These are phyloP conservation scores for Hypoxylon lienhwacheense DNA, from an alignment of 495 filamentous ascomycete species.

Conservation along the genomic window DNA sequence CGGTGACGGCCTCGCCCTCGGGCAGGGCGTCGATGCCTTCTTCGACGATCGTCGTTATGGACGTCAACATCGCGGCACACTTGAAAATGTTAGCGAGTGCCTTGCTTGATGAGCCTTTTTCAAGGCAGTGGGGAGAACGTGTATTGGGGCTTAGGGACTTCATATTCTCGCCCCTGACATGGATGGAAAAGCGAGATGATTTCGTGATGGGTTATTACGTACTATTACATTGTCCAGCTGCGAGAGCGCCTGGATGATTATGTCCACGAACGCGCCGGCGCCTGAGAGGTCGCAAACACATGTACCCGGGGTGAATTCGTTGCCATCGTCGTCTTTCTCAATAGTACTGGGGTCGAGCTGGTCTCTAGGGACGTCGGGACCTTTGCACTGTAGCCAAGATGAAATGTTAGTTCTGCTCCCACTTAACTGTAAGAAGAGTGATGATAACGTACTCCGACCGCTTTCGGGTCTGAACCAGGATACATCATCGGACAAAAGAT, in stretches of 20 bases:
- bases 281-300: conserved; percentile 19
- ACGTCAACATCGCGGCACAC: conserved; percentile 22
- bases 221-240: conserved; percentile 28
- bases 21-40: conserved; percentile 17
- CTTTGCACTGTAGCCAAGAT: conserved; percentile 14
- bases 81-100: no score
- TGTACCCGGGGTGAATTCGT: conserved; percentile 17
- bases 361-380: conserved; percentile 8
- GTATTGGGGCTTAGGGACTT: no score
- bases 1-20: conserved; percentile 1
- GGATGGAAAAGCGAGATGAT: no score
- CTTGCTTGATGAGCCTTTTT: no score
- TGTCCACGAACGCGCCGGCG: conserved; percentile 14
- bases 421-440: not conserved
- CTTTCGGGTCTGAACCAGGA: conserved; percentile 21
- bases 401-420: not conserved
- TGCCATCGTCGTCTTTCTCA: conserved; percentile 27
- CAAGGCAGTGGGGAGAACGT: no score
- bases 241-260: conserved; percentile 23
- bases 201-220: no score
- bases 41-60: conserved; percentile 23
- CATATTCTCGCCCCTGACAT: no score
- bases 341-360: conserved; percentile 21
- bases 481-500: conserved; percentile 21
- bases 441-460: conserved; percentile 23